Evolutionary conservation across 129 eudicot species (phyloP), one percentile per base, ranked within the genome.

Genomic region (Pittosporum tobira): DNA sequence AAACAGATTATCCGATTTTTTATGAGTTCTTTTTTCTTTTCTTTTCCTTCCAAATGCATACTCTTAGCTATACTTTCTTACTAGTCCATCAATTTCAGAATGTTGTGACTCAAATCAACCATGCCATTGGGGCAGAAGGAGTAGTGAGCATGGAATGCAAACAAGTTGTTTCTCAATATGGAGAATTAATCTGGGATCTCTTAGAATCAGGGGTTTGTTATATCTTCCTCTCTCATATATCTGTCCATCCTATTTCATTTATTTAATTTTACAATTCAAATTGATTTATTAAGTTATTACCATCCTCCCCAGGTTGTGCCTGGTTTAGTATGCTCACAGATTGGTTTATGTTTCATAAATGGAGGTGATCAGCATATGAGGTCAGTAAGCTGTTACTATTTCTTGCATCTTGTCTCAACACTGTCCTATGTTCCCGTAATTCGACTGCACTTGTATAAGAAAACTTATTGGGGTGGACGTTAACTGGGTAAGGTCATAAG

Each of bases 101-200:
- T 31, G 18, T 55, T 15, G 69, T 81, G 31, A 61, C 77, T 21
- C 78, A 73, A 66, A 71, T 77, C 65, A 82, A 82, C 74, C 84
- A 82, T 58, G 89, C 89, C 42, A 82, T 82, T 61, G 89, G 89
- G 12, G 84, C 81, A 11, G 71, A 65, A 61, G 84, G 89, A 54
- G 74, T 75, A 24, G 72, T 67, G 28, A 82, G 84, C 74, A 23
- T 49, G 21, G 81, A 82, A 72, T 82, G 89, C 60, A 82, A 78
- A 66, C 48, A 50, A 48, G 65, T 82, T 15, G 81, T 75, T 46
- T 67, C 81, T 13, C 58, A 82, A 40, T 78, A 78, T 46, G 89
- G 84, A 68, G 81, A 78, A 0, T 37, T 71, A 71, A 78, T 82
- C 4, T 74, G 78, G 81, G 88, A 74, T 24, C 81, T 82, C 22